phyloP scores from a whole-genome alignment of 495 filamentous ascomycete species.

The Xylaria scruposa region DNA sequence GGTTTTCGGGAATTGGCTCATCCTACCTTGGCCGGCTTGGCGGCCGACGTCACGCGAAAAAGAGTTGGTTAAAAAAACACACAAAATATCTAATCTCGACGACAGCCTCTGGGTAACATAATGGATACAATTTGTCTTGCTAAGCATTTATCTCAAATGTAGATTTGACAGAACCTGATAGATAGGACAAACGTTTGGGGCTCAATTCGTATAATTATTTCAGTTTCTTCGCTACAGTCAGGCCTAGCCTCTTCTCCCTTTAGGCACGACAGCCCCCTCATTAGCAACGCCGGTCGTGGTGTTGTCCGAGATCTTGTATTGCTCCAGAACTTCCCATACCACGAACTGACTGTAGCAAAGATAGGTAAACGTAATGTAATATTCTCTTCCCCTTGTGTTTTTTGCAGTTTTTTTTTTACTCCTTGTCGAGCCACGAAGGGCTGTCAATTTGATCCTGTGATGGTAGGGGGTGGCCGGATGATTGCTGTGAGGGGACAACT shows the following conservation, averaged over 20 bases:
- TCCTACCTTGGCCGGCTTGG: background rate
- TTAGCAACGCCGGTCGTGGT: background rate
- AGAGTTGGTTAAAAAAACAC: background rate
- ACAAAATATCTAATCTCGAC: background rate
- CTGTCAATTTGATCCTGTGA: conserved; percentile 1
- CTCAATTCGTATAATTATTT: conserved; percentile 24
- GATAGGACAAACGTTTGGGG: conserved; percentile 13
- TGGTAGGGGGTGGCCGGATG: background rate
- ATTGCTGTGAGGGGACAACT: conserved; percentile 14
- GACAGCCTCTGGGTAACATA: background rate
- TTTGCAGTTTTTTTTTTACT: conserved; percentile 1
- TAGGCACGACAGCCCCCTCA: background rate
- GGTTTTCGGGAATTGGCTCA: conserved; percentile 11
- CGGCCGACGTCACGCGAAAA: background rate
- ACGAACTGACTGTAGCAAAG: conserved; percentile 18
- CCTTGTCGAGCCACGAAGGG: background rate
- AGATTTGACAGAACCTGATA: conserved; percentile 1
- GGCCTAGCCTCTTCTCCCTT: background rate
- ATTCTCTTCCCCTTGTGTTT: conserved; percentile 5
- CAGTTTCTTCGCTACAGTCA: conserved; percentile 16
- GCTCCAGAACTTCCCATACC: conserved; percentile 3
- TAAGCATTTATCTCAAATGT: background rate
- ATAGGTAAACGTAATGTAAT: conserved; percentile 23
- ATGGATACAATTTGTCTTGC: background rate
- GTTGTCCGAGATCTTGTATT: background rate